Percentiles rank a stretch among this genome's conserved stretches.
Conservation (phyloP, 2,329 filamentous ascomycete genomes). For the Neodidymelliopsis sp. region DNA sequence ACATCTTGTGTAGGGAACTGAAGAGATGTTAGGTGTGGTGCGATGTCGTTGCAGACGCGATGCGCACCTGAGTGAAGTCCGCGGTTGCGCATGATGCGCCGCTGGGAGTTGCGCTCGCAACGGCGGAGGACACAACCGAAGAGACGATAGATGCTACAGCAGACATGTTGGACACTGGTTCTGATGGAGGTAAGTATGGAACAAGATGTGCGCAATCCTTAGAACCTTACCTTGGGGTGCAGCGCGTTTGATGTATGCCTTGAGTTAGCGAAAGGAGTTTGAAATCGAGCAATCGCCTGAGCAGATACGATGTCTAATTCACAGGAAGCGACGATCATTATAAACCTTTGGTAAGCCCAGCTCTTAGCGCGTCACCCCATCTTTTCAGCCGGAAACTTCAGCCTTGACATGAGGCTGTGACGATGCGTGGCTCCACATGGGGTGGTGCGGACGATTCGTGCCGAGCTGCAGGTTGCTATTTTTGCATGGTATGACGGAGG, state of each 20-base stretch:
- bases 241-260: not conserved
- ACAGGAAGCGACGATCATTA: slow-evolving; percentile 9
- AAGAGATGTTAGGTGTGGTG: not conserved
- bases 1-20: slow-evolving; percentile 37
- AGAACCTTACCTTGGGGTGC: too few species aligned
- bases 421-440: slow-evolving; percentile 20
- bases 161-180: slow-evolving; percentile 22
- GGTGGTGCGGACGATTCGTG: slow-evolving; percentile 3
- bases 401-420: slow-evolving; percentile 13
- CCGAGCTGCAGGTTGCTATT: slow-evolving; percentile 15
- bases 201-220: not conserved
- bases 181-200: too few species aligned
- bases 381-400: slow-evolving; percentile 1
- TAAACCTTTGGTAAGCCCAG: not conserved
- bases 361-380: slow-evolving; percentile 11
- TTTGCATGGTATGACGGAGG: slow-evolving; percentile 8
- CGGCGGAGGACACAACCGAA: slow-evolving; percentile 24
- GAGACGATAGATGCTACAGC: slow-evolving; percentile 12
- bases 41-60: too few species aligned
- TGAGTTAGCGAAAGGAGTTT: slow-evolving; percentile 1
- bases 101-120: slow-evolving; percentile 22
- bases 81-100: slow-evolving; percentile 30
- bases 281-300: not conserved
- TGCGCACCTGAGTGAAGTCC: slow-evolving; percentile 26
- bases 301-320: slow-evolving; percentile 8